Percentiles rank a stretch among this genome's conserved stretches.
phyloP scores from a whole-genome alignment of 306 rosid genomes.

The Castanopsis chinensis region DNA sequence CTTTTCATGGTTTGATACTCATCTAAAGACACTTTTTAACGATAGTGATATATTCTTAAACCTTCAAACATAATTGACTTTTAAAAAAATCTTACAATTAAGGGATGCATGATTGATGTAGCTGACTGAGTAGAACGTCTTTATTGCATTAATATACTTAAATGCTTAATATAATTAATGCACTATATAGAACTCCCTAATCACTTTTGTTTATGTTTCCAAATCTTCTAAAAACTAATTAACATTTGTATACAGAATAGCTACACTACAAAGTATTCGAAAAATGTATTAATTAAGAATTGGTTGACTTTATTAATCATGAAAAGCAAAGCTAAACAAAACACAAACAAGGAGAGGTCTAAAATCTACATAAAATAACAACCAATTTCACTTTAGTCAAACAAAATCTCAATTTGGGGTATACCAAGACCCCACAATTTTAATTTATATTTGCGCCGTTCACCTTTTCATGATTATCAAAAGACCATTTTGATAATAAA shows the following conservation, averaged over 20 bases:
- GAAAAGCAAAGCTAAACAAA: slow-evolving; percentile 18
- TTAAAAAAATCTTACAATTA: too few relatives aligned
- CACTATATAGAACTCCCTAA: not conserved
- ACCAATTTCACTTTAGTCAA: slow-evolving; percentile 11
- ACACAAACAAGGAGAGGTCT: not conserved
- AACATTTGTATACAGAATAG: not conserved
- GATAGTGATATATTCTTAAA: too few relatives aligned
- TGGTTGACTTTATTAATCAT: slow-evolving; percentile 28
- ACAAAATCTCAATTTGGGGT: slow-evolving; percentile 20
- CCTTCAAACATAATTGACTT: too few relatives aligned
- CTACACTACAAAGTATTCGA: not conserved
- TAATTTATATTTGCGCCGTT: slow-evolving; percentile 9
- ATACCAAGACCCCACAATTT: slow-evolving; percentile 17
- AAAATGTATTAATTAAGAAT: slow-evolving; percentile 5
- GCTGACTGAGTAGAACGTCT: too few relatives aligned
- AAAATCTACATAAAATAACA: not conserved
- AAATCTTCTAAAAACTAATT: slow-evolving; percentile 2
- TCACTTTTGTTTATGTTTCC: not conserved
- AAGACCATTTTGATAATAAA: slow-evolving; percentile 1
- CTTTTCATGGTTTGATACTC: too few relatives aligned
- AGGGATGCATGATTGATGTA: too few relatives aligned
- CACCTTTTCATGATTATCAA: slow-evolving; percentile 20
- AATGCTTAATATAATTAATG: not conserved
- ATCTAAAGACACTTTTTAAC: too few relatives aligned
- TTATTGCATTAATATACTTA: not conserved